phyloP scores from a whole-genome alignment of 257 asterid species.

The Rehmannia glutinosa region DNA sequence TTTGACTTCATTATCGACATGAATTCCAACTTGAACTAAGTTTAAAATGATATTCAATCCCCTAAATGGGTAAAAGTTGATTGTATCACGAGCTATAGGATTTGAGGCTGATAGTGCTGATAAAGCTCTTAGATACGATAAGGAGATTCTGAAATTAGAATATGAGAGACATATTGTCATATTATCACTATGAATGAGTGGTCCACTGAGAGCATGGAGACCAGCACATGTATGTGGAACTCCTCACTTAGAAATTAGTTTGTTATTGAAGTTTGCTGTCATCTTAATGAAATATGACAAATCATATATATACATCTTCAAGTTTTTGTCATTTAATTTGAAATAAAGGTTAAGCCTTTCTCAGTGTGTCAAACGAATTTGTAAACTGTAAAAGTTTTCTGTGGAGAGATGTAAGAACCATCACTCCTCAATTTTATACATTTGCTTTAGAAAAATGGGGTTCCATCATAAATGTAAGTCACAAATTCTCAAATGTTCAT shows the following conservation, averaged over 20 bases:
- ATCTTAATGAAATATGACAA: background rate
- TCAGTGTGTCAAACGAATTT: background rate
- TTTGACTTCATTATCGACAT: no score
- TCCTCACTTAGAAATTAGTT: background rate
- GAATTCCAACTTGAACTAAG: no score
- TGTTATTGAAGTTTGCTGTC: background rate
- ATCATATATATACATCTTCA: background rate
- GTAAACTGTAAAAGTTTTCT: conserved; percentile 1
- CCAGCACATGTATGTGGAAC: conserved; percentile 36
- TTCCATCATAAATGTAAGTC: no score
- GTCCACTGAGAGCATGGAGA: conserved; percentile 45
- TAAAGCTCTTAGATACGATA: conserved; percentile 36
- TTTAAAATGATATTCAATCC: conserved; percentile 46
- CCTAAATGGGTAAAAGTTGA: conserved; percentile 39
- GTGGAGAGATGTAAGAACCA: background rate
- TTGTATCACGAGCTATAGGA: conserved; percentile 45
- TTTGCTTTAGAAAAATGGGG: no score
- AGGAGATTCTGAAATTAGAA: conserved; percentile 55
- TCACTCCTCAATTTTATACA: no score
- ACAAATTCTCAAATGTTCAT: no score
- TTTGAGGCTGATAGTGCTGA: conserved; percentile 50
- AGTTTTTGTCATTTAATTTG: background rate
- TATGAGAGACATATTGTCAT: conserved; percentile 25
- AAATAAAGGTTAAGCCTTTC: background rate
- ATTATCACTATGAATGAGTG: conserved; percentile 30